Conservation (phyloP, 192 early-diverging fungal species). For the Entrophospora sp. region DNA sequence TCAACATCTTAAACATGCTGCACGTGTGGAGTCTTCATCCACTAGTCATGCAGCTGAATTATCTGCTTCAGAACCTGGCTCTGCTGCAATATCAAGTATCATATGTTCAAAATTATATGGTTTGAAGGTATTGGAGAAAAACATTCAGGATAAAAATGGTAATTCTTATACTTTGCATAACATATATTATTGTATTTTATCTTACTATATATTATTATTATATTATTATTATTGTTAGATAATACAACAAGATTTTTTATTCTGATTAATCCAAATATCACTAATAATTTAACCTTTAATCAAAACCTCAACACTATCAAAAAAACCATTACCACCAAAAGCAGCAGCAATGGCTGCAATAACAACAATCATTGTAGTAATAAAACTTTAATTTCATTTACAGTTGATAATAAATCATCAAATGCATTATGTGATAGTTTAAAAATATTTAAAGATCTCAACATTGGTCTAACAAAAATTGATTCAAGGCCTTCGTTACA, state of each 20-base stretch:
- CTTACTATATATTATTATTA: background rate
- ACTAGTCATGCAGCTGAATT: conserved; percentile 86
- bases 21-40: conserved; percentile 65
- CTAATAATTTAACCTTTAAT: no score
- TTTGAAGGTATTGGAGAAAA: conserved; percentile 61
- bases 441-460: conserved; percentile 69
- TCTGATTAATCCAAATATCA: no score
- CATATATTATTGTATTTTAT: background rate
- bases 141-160: conserved; percentile 73
- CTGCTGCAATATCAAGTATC: conserved; percentile 75
- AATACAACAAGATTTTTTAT: conserved; percentile 95
- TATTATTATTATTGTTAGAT: conserved; percentile 31
- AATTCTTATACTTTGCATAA: background rate
- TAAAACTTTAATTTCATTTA: conserved; percentile 78
- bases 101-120: conserved; percentile 74
- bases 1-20: conserved; percentile 60
- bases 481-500: conserved; percentile 78
- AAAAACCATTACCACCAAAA: no score
- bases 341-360: no score
- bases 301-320: conserved; percentile 53
- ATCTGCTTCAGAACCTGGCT: conserved; percentile 61
- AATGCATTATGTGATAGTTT: conserved; percentile 82
- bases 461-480: conserved; percentile 83
- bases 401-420: conserved; percentile 81
- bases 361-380: no score